These are phyloP conservation scores for Chenopodium berlandieri DNA, from an alignment of 148 eudicot species.

Conservation along the genomic window DNA sequence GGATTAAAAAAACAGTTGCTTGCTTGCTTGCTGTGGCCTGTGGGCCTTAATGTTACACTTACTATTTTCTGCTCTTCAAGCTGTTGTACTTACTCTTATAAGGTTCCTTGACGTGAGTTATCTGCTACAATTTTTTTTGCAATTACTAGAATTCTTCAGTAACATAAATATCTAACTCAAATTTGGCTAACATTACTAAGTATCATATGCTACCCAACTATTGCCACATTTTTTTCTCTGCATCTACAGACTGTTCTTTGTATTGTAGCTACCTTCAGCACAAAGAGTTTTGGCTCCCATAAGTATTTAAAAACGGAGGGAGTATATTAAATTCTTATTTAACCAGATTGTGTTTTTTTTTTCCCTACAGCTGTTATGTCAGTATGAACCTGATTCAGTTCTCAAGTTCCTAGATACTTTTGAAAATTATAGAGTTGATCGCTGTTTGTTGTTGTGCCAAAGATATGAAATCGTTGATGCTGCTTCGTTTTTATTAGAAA, in stretches of 20 bases:
- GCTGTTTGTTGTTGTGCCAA: conserved; percentile 87
- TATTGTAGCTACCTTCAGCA: background rate
- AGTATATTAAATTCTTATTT: background rate
- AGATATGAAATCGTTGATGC: conserved; percentile 83
- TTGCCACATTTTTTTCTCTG: background rate
- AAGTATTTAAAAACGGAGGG: no score
- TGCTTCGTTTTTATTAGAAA: conserved; percentile 83
- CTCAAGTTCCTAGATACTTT: conserved; percentile 79
- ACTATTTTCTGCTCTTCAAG: background rate
- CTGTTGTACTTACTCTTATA: background rate
- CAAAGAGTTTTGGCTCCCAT: background rate
- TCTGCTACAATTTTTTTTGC: background rate
- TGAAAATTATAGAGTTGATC: conserved; percentile 91
- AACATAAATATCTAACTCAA: background rate
- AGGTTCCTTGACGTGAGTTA: background rate
- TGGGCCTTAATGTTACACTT: no score
- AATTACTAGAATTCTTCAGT: background rate
- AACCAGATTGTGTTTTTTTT: conserved; percentile 17
- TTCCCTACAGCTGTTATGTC: conserved; percentile 69
- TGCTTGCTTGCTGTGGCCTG: no score
- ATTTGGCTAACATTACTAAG: background rate
- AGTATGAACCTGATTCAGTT: conserved; percentile 71
- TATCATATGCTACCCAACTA: background rate
- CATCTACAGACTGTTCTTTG: background rate
- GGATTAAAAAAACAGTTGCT: background rate